Conservation (phyloP, 371 early-diverging fungal species). For the Saksenaea oblongispora region DNA sequence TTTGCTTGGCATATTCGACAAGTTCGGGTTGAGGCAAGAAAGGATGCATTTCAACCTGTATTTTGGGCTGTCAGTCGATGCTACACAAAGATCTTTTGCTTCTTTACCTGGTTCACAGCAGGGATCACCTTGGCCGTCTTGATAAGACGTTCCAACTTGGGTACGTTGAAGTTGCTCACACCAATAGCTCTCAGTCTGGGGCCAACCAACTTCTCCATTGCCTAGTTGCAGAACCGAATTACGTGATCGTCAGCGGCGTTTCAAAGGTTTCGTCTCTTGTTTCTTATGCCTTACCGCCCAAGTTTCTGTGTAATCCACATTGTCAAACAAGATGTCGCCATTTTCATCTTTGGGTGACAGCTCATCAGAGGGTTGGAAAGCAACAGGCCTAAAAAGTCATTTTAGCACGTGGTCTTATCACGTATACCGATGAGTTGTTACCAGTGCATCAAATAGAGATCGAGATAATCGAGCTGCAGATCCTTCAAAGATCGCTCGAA, state of each 20-base stretch:
- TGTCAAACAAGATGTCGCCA: slow-evolving; percentile 24
- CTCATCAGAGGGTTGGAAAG: slow-evolving; percentile 26
- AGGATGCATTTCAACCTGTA: slow-evolving; percentile 84
- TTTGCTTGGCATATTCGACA: slow-evolving; percentile 56
- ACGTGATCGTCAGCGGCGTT: slow-evolving; percentile 2
- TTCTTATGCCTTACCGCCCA: slow-evolving; percentile 35
- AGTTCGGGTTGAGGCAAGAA: slow-evolving; percentile 79
- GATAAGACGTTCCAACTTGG: slow-evolving; percentile 51
- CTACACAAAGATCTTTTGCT: neutral
- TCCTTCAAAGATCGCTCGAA: slow-evolving; percentile 52
- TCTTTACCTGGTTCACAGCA: slow-evolving; percentile 63
- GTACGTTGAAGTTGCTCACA: slow-evolving; percentile 61
- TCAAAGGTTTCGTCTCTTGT: slow-evolving; percentile 1
- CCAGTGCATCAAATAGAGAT: slow-evolving; percentile 66
- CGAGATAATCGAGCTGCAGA: slow-evolving; percentile 68
- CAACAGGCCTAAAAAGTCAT: slow-evolving; percentile 27
- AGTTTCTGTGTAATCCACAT: slow-evolving; percentile 41
- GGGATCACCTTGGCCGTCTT: slow-evolving; percentile 56
- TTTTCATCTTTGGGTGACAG: slow-evolving; percentile 29
- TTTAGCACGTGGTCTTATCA: neutral
- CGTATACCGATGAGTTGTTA: slow-evolving; percentile 26
- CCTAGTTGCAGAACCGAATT: slow-evolving; percentile 19
- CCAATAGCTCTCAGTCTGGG: slow-evolving; percentile 63
- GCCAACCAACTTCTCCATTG: slow-evolving; percentile 63
- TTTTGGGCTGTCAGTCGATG: neutral